A percentile compares a stretch with the other conserved stretches of the same genome.
Conservation (phyloP, 2,329 filamentous ascomycete species). For the Aspergillus fijiensis region DNA sequence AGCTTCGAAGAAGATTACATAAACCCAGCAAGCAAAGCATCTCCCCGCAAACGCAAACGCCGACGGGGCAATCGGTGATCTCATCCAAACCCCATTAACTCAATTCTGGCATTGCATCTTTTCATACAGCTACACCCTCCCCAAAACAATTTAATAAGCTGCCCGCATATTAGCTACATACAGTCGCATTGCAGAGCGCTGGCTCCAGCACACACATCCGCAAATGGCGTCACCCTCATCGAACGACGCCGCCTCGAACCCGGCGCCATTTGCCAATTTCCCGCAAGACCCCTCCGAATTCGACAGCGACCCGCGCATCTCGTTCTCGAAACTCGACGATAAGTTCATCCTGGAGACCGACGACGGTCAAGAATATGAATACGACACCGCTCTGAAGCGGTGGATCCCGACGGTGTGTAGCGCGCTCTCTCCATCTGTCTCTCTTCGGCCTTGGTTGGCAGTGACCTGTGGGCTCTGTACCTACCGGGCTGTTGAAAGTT, state of each 20-base stretch:
- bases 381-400: conserved; percentile 66
- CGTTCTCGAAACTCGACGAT: conserved; percentile 77
- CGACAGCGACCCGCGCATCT: conserved; percentile 75
- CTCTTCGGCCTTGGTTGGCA: conserved; percentile 16
- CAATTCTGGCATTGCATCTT: background rate
- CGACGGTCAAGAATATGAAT: conserved; percentile 82
- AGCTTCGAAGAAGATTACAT: conserved; percentile 7
- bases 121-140: background rate
- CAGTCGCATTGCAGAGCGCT: background rate
- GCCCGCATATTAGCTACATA: background rate
- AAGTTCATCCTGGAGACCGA: conserved; percentile 84
- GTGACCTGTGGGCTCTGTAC: conserved; percentile 7
- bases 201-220: background rate
- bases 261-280: conserved; percentile 38
- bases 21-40: background rate
- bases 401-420: conserved; percentile 68
- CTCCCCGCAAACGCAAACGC: conserved; percentile 3
- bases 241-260: conserved; percentile 18
- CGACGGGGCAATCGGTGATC: background rate
- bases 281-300: conserved; percentile 65
- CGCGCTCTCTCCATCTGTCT: conserved; percentile 11
- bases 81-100: background rate
- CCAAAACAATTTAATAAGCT: background rate
- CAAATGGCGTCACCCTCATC: conserved; percentile 27
- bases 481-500: conserved; percentile 18